Percentiles rank a stretch among this genome's conserved stretches.
These are phyloP conservation scores for Magnaporthales sp. DNA, from an alignment of 2,329 filamentous ascomycete species.

Conservation along the genomic window DNA sequence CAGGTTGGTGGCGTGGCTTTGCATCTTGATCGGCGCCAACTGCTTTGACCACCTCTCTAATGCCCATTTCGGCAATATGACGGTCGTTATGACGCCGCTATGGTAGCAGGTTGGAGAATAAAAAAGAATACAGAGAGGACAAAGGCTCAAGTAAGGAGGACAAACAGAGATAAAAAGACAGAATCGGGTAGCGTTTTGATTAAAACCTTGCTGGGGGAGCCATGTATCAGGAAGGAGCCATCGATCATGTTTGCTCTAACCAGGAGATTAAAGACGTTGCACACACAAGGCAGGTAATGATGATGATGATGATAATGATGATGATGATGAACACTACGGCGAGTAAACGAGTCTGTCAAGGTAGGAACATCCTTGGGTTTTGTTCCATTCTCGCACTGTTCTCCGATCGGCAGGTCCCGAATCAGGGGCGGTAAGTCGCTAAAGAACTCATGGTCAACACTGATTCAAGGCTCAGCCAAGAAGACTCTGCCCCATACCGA, in stretches of 20 bases:
- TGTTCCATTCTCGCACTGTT: neutral
- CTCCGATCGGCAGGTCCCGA: neutral
- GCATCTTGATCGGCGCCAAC: neutral
- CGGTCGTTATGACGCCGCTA: neutral
- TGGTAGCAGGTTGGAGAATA: neutral
- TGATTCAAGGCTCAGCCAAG: neutral
- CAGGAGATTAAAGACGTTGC: neutral
- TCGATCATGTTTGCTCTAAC: neutral
- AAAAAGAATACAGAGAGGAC: neutral
- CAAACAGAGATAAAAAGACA: neutral
- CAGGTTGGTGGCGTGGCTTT: neutral
- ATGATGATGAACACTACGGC: neutral
- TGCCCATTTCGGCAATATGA: neutral
- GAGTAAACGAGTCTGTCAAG: neutral
- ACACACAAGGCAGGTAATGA: neutral
- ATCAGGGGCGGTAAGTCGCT: neutral
- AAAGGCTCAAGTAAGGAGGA: neutral
- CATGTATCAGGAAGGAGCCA: neutral
- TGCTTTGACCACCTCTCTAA: neutral
- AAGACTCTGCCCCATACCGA: neutral
- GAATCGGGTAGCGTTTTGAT: neutral
- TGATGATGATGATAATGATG: too few species aligned
- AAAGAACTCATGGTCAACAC: neutral
- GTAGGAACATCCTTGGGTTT: neutral
- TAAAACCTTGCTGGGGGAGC: neutral